These are phyloP conservation scores for Capsaspora owczarzaki DNA, from an alignment of 78 protist species.

Conservation along the genomic window DNA sequence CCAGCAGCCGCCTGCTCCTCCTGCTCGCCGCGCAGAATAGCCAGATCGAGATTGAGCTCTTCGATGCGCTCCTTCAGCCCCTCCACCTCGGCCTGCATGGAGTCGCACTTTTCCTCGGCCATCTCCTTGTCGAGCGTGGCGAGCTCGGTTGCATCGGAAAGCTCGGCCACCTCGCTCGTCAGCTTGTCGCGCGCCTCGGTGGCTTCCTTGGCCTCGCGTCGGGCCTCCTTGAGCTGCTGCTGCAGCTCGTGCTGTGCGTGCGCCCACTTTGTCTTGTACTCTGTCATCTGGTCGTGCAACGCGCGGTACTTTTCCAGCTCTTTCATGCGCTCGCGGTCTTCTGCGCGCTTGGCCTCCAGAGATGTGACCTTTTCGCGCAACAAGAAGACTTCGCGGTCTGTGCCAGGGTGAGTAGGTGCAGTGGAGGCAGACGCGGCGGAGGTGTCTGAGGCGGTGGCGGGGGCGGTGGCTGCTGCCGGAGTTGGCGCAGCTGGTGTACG, in stretches of 20 bases:
- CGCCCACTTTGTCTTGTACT: not conserved
- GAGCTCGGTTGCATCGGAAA: not conserved
- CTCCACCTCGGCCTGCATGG: not conserved
- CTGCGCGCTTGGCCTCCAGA: not conserved
- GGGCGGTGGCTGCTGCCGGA: not conserved
- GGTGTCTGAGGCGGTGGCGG: not conserved
- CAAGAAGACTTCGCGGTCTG: too few species aligned
- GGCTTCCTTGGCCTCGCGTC: not conserved
- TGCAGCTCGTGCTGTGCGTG: not conserved
- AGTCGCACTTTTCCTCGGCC: slow-evolving; percentile 2
- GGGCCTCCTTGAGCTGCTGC: not conserved
- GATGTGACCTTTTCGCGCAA: too few species aligned
- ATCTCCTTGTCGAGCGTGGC: slow-evolving; percentile 1
- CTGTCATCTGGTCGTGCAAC: not conserved
- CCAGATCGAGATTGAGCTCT: not conserved
- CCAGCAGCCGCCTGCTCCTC: not conserved
- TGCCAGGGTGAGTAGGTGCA: not conserved
- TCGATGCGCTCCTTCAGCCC: not conserved
- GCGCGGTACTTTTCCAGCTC: not conserved
- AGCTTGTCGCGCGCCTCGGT: not conserved
- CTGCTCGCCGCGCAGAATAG: not conserved
- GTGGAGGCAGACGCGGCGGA: not conserved
- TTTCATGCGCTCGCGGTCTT: not conserved
- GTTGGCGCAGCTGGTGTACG: not conserved
- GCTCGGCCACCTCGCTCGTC: not conserved